phyloP scores from a whole-genome alignment of 1,284 basidiomycete genomes.

The Ustilago bromivora region DNA sequence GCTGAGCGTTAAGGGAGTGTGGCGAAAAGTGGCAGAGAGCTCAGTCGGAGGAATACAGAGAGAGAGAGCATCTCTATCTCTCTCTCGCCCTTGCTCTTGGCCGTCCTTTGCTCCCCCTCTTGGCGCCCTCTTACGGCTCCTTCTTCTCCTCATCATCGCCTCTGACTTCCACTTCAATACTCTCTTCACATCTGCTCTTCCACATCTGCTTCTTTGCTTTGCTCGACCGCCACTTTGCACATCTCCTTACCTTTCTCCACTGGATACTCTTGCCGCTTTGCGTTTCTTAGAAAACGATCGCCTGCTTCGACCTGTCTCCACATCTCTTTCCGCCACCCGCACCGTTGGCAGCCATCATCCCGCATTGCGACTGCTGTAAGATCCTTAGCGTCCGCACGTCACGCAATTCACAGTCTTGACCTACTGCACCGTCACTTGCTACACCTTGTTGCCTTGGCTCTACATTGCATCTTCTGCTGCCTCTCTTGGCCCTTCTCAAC shows the following conservation, averaged over 20 bases:
- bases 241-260: constrained; percentile 1
- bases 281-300: background rate
- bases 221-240: constrained; percentile 5
- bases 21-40: too few relatives aligned
- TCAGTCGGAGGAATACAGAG: too few relatives aligned
- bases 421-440: background rate
- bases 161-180: background rate
- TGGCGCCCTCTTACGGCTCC: background rate
- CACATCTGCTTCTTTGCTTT: background rate
- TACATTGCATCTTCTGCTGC: constrained; percentile 8
- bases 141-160: background rate
- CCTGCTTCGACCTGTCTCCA: background rate
- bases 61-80: too few relatives aligned
- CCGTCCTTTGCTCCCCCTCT: too few relatives aligned
- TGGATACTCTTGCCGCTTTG: background rate
- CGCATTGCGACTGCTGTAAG: background rate
- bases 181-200: too few relatives aligned
- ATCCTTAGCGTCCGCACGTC: background rate
- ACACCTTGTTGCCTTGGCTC: background rate
- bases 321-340: constrained; percentile 1
- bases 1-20: too few relatives aligned
- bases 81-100: too few relatives aligned
- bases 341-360: too few relatives aligned
- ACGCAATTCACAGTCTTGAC: background rate
- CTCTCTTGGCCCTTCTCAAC: background rate